phyloP scores from a whole-genome alignment of 768 basidiomycete species.

The Galerina sulciceps region DNA sequence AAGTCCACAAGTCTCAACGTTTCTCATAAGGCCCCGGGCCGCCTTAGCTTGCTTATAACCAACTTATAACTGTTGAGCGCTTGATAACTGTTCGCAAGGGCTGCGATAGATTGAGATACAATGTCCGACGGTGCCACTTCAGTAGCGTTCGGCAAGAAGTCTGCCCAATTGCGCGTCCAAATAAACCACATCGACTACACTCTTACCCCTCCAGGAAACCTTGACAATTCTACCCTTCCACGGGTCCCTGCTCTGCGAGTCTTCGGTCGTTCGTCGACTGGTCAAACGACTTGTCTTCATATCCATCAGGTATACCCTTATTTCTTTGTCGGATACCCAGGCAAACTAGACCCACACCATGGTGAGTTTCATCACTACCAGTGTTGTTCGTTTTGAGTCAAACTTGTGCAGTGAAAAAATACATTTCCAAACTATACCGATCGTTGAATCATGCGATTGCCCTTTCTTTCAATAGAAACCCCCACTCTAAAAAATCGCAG shows the following conservation, averaged over 20 bases:
- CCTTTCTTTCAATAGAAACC: constrained; percentile 77
- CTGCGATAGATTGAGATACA: background rate
- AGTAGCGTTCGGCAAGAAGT: background rate
- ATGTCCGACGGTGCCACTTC: background rate
- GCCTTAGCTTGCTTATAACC: too few species aligned
- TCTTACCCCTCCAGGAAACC: constrained; percentile 56
- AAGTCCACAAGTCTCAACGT: too few species aligned
- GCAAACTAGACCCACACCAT: constrained; percentile 60
- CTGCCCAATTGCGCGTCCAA: constrained; percentile 40
- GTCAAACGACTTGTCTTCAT: constrained; percentile 83
- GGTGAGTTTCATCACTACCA: constrained; percentile 44
- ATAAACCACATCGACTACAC: constrained; percentile 70
- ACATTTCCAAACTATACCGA: constrained; percentile 67
- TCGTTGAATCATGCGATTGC: constrained; percentile 89
- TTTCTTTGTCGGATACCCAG: constrained; percentile 84
- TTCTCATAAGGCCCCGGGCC: too few species aligned
- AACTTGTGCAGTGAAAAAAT: constrained; percentile 63
- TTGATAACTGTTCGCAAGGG: too few species aligned
- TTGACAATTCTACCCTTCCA: constrained; percentile 67
- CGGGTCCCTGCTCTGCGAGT: constrained; percentile 84
- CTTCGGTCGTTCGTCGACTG: constrained; percentile 80
- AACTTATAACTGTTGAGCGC: too few species aligned
- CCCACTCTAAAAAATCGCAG: constrained; percentile 56
- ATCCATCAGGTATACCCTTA: constrained; percentile 96
- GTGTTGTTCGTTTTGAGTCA: background rate